These are phyloP conservation scores for Microsporum canis DNA, from an alignment of 2,329 filamentous ascomycete genomes.

Conservation along the genomic window DNA sequence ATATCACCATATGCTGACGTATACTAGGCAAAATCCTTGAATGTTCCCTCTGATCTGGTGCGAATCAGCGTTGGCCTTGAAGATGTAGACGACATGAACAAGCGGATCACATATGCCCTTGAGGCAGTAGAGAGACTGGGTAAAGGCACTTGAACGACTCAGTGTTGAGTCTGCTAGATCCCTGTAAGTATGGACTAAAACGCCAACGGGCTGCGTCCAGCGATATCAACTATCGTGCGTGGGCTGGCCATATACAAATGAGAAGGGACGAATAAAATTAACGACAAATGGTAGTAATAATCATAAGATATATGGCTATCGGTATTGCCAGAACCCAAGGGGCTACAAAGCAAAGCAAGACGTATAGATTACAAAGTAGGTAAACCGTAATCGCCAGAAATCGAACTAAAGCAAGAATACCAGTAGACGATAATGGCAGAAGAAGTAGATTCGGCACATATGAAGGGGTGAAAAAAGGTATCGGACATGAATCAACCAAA, in stretches of 20 bases:
- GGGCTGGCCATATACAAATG: background rate
- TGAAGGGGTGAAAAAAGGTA: background rate
- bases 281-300: background rate
- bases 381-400: background rate
- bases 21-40: slow-evolving; percentile 55
- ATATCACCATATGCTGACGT: slow-evolving; percentile 11
- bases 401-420: background rate
- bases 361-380: slow-evolving; percentile 1
- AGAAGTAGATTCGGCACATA: background rate
- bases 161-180: background rate
- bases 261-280: background rate
- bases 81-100: slow-evolving; percentile 54
- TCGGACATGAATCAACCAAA: background rate
- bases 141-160: background rate
- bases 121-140: slow-evolving; percentile 33
- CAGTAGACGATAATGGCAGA: background rate
- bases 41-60: slow-evolving; percentile 68
- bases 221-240: slow-evolving; percentile 2
- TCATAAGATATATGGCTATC: background rate
- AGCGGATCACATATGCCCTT: slow-evolving; percentile 58
- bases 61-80: slow-evolving; percentile 86
- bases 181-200: too few relatives aligned
- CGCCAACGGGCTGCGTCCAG: background rate
- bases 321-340: background rate
- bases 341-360: background rate